These are phyloP conservation scores for Wickerhamiella hasegawae DNA, from an alignment of 805 yeast species.

Conservation along the genomic window DNA sequence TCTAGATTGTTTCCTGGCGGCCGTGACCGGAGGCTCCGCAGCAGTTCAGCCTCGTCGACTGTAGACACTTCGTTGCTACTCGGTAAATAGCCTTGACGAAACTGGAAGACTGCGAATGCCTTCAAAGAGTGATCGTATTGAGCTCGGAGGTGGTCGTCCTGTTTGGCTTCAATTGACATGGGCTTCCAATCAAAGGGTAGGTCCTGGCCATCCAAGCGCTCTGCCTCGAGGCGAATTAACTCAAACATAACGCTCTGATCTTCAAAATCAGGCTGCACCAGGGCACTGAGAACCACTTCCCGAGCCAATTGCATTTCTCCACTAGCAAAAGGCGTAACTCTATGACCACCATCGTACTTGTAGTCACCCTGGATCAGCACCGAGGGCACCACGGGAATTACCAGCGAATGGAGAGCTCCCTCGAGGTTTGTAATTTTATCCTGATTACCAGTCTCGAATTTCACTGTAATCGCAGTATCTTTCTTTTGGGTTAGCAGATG, in stretches of 20 bases:
- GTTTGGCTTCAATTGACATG: constrained; percentile 2
- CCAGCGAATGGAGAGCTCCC: constrained; percentile 10
- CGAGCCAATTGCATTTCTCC: constrained; percentile 4
- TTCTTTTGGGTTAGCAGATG: constrained; percentile 8
- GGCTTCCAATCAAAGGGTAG: constrained; percentile 2
- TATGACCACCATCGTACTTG: constrained; percentile 4
- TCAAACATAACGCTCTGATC: constrained; percentile 9
- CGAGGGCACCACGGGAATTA: constrained; percentile 11
- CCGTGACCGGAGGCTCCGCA: not conserved
- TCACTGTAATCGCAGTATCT: constrained; percentile 6
- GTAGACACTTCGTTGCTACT: not conserved
- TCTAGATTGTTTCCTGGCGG: no score
- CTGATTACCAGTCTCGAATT: constrained; percentile 5
- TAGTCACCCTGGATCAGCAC: constrained; percentile 8
- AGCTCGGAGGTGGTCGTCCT: not conserved
- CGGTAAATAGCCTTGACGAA: constrained; percentile 3
- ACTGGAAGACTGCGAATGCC: constrained; percentile 4
- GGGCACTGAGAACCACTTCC: constrained; percentile 9
- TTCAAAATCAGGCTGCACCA: constrained; percentile 16
- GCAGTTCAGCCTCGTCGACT: not conserved
- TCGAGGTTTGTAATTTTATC: constrained; percentile 8
- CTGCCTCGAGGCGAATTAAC: constrained; percentile 4
- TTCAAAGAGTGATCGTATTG: constrained; percentile 8
- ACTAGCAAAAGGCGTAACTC: constrained; percentile 1
- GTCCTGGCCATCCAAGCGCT: constrained; percentile 3